Evolutionary conservation across 2,329 filamentous ascomycete species (phyloP).

Genomic region (Microdochium bolleyi): DNA sequence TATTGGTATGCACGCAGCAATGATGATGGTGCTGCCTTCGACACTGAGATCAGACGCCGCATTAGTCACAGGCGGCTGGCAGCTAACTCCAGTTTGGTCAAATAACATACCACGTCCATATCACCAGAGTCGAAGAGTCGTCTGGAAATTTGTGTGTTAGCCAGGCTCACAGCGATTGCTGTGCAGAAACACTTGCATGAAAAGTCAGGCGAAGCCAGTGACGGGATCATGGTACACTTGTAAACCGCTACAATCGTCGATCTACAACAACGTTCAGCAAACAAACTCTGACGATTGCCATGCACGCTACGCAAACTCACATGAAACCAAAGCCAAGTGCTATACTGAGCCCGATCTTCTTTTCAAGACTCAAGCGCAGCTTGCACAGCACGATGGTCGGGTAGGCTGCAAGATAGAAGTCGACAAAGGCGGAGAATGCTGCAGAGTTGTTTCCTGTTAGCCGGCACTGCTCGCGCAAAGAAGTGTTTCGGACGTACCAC

Average conservation of each 20-base stretch:
- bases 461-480: neutral
- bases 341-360: slow-evolving; percentile 28
- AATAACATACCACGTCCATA: neutral
- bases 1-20: neutral
- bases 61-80: neutral
- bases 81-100: neutral
- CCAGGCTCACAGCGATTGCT: neutral
- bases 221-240: neutral
- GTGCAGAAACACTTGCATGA: neutral
- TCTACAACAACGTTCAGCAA: neutral
- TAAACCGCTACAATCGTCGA: neutral
- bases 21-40: slow-evolving; percentile 1
- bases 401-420: slow-evolving; percentile 33
- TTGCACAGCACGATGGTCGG: slow-evolving; percentile 25
- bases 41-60: neutral
- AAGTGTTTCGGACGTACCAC: slow-evolving; percentile 16
- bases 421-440: slow-evolving; percentile 26
- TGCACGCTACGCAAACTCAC: slow-evolving; percentile 11
- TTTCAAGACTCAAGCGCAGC: slow-evolving; percentile 26
- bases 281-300: too few species aligned
- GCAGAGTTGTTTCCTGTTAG: neutral
- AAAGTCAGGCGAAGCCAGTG: neutral
- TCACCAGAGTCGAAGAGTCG: neutral
- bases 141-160: neutral
- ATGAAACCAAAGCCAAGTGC: slow-evolving; percentile 30